A percentile compares a stretch with the other conserved stretches of the same genome.
Conservation (phyloP, 306 rosid genomes). For the Rosa persica region DNA sequence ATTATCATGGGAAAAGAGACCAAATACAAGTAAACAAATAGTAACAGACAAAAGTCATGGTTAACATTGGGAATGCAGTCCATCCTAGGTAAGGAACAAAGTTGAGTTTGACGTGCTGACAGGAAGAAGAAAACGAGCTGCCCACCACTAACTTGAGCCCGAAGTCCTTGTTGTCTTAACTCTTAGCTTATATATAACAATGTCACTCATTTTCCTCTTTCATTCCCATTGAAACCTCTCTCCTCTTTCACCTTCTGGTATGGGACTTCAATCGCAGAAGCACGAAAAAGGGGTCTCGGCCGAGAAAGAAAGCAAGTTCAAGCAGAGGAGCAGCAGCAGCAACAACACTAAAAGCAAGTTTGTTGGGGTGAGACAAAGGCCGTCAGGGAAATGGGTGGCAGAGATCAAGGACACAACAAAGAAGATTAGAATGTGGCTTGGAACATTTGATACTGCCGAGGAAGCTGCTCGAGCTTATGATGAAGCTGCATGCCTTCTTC, state of each 20-base stretch:
- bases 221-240: background rate
- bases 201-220: background rate
- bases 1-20: background rate
- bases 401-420: slow-evolving; percentile 86
- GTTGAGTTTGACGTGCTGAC: slow-evolving; percentile 24
- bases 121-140: slow-evolving; percentile 56
- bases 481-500: slow-evolving; percentile 74
- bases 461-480: slow-evolving; percentile 92
- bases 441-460: slow-evolving; percentile 72
- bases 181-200: slow-evolving; percentile 1
- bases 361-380: slow-evolving; percentile 84
- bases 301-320: slow-evolving; percentile 29
- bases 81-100: slow-evolving; percentile 7
- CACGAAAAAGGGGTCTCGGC: slow-evolving; percentile 18
- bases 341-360: slow-evolving; percentile 38
- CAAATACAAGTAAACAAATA: slow-evolving; percentile 15
- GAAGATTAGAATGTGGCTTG: slow-evolving; percentile 85
- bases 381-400: slow-evolving; percentile 93
- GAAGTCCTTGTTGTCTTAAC: background rate
- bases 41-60: slow-evolving; percentile 13
- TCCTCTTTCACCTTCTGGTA: slow-evolving; percentile 3
- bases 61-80: slow-evolving; percentile 14
- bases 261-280: slow-evolving; percentile 30
- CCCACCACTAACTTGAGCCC: slow-evolving; percentile 49
- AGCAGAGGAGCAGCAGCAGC: slow-evolving; percentile 19